Percentiles rank a stretch among this genome's conserved stretches.
Evolutionary conservation across 2,329 filamentous ascomycete genomes (phyloP).

Genomic region (Exserohilum rostratum): DNA sequence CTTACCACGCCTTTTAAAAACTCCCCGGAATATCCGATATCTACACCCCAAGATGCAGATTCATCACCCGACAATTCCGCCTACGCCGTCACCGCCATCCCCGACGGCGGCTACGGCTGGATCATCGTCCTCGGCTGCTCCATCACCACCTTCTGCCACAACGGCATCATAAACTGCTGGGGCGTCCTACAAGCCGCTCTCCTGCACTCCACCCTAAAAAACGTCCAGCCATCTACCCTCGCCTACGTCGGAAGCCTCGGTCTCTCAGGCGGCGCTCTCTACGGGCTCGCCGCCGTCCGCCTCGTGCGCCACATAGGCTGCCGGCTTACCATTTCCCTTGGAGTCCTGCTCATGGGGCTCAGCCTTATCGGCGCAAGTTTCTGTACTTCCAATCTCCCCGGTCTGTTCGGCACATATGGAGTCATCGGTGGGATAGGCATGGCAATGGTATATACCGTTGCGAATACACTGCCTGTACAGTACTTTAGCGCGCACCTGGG

Average conservation of each 20-base stretch:
- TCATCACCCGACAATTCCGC: slow-evolving; percentile 20
- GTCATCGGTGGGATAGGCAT: slow-evolving; percentile 55
- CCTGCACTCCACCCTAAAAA: slow-evolving; percentile 55
- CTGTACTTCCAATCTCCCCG: slow-evolving; percentile 53
- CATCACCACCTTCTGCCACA: slow-evolving; percentile 58
- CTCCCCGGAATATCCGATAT: background rate
- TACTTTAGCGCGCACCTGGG: slow-evolving; percentile 39
- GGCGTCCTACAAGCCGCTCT: slow-evolving; percentile 66
- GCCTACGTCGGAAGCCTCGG: slow-evolving; percentile 65
- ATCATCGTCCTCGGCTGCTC: slow-evolving; percentile 59
- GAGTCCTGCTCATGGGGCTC: slow-evolving; percentile 58
- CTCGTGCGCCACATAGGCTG: slow-evolving; percentile 59
- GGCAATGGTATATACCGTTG: slow-evolving; percentile 30
- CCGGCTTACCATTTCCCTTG: slow-evolving; percentile 55
- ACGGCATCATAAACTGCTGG: slow-evolving; percentile 65
- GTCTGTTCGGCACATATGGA: slow-evolving; percentile 58
- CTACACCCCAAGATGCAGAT: slow-evolving; percentile 1
- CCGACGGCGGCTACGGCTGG: slow-evolving; percentile 65
- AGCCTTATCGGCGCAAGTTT: slow-evolving; percentile 59
- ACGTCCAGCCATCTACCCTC: slow-evolving; percentile 56
- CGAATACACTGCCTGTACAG: slow-evolving; percentile 34
- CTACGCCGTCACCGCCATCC: slow-evolving; percentile 39
- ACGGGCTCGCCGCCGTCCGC: slow-evolving; percentile 61
- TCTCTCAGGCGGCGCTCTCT: slow-evolving; percentile 57
- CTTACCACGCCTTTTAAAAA: background rate